Evolutionary conservation across 768 basidiomycete genomes (phyloP).

Genomic region (Pholiota microspora): DNA sequence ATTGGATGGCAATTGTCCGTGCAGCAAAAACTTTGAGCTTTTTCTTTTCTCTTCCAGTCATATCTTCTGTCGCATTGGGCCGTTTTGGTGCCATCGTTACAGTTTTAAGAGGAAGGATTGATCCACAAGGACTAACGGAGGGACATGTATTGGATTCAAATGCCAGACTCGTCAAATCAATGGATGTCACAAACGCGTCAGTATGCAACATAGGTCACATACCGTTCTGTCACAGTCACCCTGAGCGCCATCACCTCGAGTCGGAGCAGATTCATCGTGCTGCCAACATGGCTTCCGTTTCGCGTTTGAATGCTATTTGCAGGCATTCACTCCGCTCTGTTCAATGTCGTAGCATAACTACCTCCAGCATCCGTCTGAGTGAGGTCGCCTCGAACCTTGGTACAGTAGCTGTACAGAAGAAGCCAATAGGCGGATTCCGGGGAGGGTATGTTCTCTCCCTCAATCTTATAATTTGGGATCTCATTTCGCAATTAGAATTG

Average conservation of each 20-base stretch:
- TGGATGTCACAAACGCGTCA: too few species aligned
- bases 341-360: conserved; percentile 39
- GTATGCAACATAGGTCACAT: too few species aligned
- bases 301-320: conserved; percentile 12
- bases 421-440: conserved; percentile 72
- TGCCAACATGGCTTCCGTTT: conserved; percentile 12
- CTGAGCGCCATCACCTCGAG: too few species aligned
- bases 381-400: conserved; percentile 52
- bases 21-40: conserved; percentile 63
- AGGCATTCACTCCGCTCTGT: conserved; percentile 6
- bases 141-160: too few species aligned
- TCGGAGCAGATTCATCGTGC: not conserved
- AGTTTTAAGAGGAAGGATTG: not conserved
- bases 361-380: conserved; percentile 40
- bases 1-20: conserved; percentile 67
- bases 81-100: conserved; percentile 32
- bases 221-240: too few species aligned
- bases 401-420: conserved; percentile 55
- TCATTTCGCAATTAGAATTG: conserved; percentile 46
- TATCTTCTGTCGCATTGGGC: conserved; percentile 28
- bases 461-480: not conserved
- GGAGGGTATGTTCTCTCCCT: conserved; percentile 46
- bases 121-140: not conserved
- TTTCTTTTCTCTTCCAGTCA: conserved; percentile 58
- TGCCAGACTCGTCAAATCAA: too few species aligned